Evolutionary conservation across 352 stramenopile species (phyloP).

Genomic region (Phytopythium boreale): DNA sequence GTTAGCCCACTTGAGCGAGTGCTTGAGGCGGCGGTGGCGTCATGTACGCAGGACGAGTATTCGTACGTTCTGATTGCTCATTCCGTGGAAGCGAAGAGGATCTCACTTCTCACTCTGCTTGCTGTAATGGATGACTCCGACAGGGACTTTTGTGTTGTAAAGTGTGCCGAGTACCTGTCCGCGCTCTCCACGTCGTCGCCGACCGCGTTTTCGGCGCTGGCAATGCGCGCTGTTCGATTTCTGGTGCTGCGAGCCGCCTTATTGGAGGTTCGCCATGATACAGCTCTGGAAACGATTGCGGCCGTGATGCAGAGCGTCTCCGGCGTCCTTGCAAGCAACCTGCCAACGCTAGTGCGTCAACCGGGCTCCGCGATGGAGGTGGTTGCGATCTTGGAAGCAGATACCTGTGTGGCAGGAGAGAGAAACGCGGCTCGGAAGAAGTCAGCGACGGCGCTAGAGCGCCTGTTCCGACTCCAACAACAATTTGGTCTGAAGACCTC

Average conservation of each 20-base stretch:
- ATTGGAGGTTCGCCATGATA: slow-evolving; percentile 26
- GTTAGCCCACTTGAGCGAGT: slow-evolving; percentile 2
- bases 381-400: slow-evolving; percentile 28
- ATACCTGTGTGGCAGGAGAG: slow-evolving; percentile 11
- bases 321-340: slow-evolving; percentile 5
- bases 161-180: slow-evolving; percentile 38
- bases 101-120: not conserved
- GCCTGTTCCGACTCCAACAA: slow-evolving; percentile 28
- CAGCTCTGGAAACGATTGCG: slow-evolving; percentile 27
- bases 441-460: slow-evolving; percentile 27
- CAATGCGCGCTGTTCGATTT: slow-evolving; percentile 31
- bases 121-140: not conserved
- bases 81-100: not conserved
- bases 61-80: not conserved
- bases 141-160: slow-evolving; percentile 29
- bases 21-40: not conserved
- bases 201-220: slow-evolving; percentile 24
- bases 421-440: slow-evolving; percentile 24
- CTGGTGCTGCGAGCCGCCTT: slow-evolving; percentile 38
- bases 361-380: slow-evolving; percentile 7
- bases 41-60: not conserved
- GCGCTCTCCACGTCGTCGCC: slow-evolving; percentile 22
- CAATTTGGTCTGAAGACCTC: slow-evolving; percentile 19
- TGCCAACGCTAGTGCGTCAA: not conserved
- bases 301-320: slow-evolving; percentile 28